Base-by-base conservation (phyloP, 441 rosid species). In the Capsella rubella region DNA sequence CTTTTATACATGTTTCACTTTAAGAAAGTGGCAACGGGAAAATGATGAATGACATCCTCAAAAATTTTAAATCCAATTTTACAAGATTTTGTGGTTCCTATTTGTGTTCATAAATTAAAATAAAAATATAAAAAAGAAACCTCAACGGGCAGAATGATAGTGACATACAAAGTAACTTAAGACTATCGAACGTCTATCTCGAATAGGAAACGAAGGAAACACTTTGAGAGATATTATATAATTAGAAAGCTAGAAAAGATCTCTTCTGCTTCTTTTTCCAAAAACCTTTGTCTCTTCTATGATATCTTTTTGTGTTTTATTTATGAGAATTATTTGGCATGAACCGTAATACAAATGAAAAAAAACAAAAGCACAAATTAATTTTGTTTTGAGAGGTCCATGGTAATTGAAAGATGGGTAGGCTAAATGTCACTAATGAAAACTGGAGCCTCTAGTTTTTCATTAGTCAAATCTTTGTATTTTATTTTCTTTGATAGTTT, bases 61-160 rank as follows among this genome's bases (percentile, higher is more conserved):
- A 1, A 16, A 18, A 1, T 16, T 16, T 16, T 49, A 76, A 53
- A 67, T 63, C 11, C 34, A 32, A 46, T 13, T 8, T 15, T 16
- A 2, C 35, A 18, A 42, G 16, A 63, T 31, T 28, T 28, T 12
- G 66, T 29, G 15, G 57, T 65, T 13, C 5, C 5, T 1, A 43
- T 58, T 10, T 43, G 62, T 57, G 13, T 27, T 40, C 54, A 29
- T 39, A 28, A 40, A 31, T 6, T 21, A 28, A 53, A n/a, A n/a
- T n/a, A n/a, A n/a, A n/a, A n/a, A n/a, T n/a, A n/a, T n/a, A 13
- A 6, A 0, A 12, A 32, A 50, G 42, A 34, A 29, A 39, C 72
- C 75, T 46, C 71, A 76, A 76, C 79, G 79, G 79, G 75, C 13
- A 50, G 71, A 70, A 64, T 70, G 79, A 76, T 64, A 56, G 71